phyloP scores from a whole-genome alignment of 163 green algal species.

The Coccomyxa subellipsoidea region DNA sequence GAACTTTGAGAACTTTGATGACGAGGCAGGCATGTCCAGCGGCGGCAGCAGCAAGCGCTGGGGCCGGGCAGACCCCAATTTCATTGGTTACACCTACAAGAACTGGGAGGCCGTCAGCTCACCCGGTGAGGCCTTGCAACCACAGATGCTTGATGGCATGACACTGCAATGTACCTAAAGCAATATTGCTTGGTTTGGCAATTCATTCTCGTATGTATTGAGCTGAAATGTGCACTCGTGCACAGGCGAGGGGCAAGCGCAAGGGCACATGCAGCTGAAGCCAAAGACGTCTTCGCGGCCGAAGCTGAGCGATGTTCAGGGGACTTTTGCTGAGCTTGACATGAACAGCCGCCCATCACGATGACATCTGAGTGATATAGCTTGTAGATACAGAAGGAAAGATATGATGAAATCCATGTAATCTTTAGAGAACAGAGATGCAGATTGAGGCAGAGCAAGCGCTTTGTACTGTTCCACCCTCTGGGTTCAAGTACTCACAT shows the following conservation, averaged over 20 bases:
- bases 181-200: too few relatives aligned
- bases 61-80: slow-evolving; percentile 76
- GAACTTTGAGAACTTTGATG: slow-evolving; percentile 99
- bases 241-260: neutral
- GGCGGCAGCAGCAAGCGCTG: slow-evolving; percentile 12
- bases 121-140: neutral
- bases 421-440: too few relatives aligned
- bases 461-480: too few relatives aligned
- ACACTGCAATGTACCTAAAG: too few relatives aligned
- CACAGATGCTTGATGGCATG: neutral
- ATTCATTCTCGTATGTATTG: too few relatives aligned
- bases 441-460: too few relatives aligned
- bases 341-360: neutral
- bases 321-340: neutral
- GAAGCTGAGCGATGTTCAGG: slow-evolving; percentile 10
- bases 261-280: slow-evolving; percentile 29
- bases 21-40: slow-evolving; percentile 20
- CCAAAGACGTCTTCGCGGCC: slow-evolving; percentile 35
- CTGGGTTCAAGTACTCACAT: too few relatives aligned
- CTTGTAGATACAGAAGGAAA: too few relatives aligned
- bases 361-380: neutral
- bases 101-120: slow-evolving; percentile 71
- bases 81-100: slow-evolving; percentile 99
- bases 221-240: neutral
- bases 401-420: too few relatives aligned